A percentile compares a stretch with the other conserved stretches of the same genome.
These are phyloP conservation scores for Dictyostelium intermedium DNA, from an alignment of 78 protist genomes.

Conservation along the genomic window DNA sequence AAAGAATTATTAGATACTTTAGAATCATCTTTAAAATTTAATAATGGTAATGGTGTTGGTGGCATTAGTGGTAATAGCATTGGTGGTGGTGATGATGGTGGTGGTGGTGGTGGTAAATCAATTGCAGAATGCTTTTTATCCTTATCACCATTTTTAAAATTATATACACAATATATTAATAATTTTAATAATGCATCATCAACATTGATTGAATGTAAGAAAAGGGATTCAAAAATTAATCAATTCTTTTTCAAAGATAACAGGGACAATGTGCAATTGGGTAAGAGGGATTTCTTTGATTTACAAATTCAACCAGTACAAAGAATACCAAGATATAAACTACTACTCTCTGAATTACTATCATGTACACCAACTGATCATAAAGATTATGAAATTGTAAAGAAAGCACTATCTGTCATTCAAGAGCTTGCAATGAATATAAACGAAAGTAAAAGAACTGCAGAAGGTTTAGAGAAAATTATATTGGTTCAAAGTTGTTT, in stretches of 20 bases:
- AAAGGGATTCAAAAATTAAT: constrained; percentile 54
- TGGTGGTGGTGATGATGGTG: too few species aligned
- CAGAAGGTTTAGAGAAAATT: constrained; percentile 71
- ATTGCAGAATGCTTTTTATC: constrained; percentile 43
- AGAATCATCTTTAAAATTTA: not conserved
- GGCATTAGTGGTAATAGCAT: not conserved
- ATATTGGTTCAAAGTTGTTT: constrained; percentile 41
- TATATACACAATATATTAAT: constrained; percentile 60
- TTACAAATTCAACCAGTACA: constrained; percentile 75
- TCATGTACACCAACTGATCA: constrained; percentile 51
- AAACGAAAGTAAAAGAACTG: constrained; percentile 70
- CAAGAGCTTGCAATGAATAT: constrained; percentile 53
- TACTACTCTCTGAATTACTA: constrained; percentile 34
- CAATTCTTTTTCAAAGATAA: constrained; percentile 66
- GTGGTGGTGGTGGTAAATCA: not conserved
- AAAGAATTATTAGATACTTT: constrained; percentile 33
- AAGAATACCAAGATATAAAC: constrained; percentile 74
- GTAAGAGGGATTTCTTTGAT: constrained; percentile 49
- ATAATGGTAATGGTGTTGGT: too few species aligned
- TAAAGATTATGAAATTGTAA: constrained; percentile 35
- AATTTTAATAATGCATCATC: constrained; percentile 36
- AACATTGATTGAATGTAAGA: constrained; percentile 59
- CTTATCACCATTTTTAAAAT: constrained; percentile 42
- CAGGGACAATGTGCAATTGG: constrained; percentile 1
- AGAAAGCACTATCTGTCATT: constrained; percentile 24